A percentile compares a stretch with the other conserved stretches of the same genome.
phyloP scores from a whole-genome alignment of 2,329 filamentous ascomycete genomes.

The Graphiopsis chlorocephala region DNA sequence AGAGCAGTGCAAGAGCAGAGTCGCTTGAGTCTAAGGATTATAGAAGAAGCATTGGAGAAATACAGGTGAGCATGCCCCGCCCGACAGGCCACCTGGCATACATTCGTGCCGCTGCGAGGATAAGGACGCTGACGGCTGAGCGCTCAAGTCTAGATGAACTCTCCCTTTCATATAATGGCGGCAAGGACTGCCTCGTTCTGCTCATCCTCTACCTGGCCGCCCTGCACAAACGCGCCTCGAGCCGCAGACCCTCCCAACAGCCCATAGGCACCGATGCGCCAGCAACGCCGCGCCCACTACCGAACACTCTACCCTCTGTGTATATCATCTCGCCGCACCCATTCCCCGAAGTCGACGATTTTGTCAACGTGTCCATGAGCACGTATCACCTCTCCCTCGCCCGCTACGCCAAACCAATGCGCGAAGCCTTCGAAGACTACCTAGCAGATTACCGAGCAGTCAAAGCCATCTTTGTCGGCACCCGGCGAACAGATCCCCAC shows the following conservation, averaged over 20 bases:
- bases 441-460: slow-evolving; percentile 63
- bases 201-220: slow-evolving; percentile 78
- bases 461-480: slow-evolving; percentile 81
- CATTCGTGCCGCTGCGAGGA: neutral
- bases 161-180: slow-evolving; percentile 93
- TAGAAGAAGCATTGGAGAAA: slow-evolving; percentile 69
- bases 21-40: slow-evolving; percentile 66
- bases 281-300: slow-evolving; percentile 29
- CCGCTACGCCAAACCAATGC: slow-evolving; percentile 76
- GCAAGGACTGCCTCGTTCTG: slow-evolving; percentile 94
- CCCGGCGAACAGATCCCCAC: slow-evolving; percentile 87
- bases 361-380: slow-evolving; percentile 65
- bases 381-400: slow-evolving; percentile 73
- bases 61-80: slow-evolving; percentile 61
- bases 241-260: slow-evolving; percentile 25
- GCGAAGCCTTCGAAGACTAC: slow-evolving; percentile 74
- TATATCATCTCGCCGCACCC: slow-evolving; percentile 85
- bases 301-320: slow-evolving; percentile 69
- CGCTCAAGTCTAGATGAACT: slow-evolving; percentile 67
- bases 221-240: slow-evolving; percentile 42
- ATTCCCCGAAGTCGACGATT: slow-evolving; percentile 81
- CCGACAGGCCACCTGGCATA: slow-evolving; percentile 9
- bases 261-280: slow-evolving; percentile 20
- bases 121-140: slow-evolving; percentile 1
- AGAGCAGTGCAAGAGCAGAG: slow-evolving; percentile 71